Evolutionary conservation across 176 grass and related monocot genomes (phyloP), one percentile per base, ranked within the genome.

Genomic region (Typha latifolia): DNA sequence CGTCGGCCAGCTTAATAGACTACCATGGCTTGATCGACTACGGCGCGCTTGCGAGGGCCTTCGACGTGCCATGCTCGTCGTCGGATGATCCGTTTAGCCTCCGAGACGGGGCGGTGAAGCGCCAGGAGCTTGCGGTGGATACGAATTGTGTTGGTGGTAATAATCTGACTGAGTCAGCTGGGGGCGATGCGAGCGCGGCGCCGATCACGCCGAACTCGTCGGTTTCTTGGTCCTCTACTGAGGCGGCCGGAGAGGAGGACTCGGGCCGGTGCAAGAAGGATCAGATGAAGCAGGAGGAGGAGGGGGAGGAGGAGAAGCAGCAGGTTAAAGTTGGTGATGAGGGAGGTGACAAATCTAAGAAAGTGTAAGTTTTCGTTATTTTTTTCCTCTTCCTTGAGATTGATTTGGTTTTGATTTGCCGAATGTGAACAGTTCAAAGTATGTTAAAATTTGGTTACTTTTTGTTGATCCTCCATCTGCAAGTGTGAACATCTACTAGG

Each of bases 181-280:
- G 9, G 0, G 66, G 66, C 11, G 66, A 37, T 19, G 47, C 19
- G 3, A 47, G 11, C 5, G 74, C 71, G 5, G 51, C 32, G 12
- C 70, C 78, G 66, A 72, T 75, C 63, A 87, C 91, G 7, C 87
- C 81, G 3, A 96, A 96, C 70, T 96, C 91, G 6, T 96, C 87
- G 12, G 72, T 82, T 6, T 87, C 84, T 64, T 82, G 80, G 62
- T 96, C 87, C 59, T 96, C 79, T 11, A 83, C 68, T 48, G 87
- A 85, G 75, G 76, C 79, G 48, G 82, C 81, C 14, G 84, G 79
- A 7, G 84, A 90, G 12, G 90, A 79, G 13, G 59, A 84, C 49
- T 80, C 68, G 3, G 52, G 64, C 14, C 74, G 77, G 80, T 79
- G 81, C 77, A 84, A 82, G 51, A 95, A 86, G 78, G 77, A 84